These are phyloP conservation scores for Cornus controversa DNA, from an alignment of 148 eudicot genomes.

Conservation along the genomic window DNA sequence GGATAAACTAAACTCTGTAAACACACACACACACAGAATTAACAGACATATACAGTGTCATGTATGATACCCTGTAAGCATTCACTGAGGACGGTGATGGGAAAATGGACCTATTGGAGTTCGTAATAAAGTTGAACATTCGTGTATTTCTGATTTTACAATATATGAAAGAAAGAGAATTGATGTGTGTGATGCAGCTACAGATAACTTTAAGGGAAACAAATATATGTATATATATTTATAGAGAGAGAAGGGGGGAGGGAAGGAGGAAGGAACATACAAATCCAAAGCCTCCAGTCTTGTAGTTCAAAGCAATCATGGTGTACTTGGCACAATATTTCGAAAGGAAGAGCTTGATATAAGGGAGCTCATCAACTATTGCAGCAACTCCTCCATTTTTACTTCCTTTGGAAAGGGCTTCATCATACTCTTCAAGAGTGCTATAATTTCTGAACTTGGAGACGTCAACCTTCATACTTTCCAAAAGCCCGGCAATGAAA, in stretches of 20 bases:
- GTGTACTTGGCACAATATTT: slow-evolving; percentile 30
- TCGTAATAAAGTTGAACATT: too few species aligned
- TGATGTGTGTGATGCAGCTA: too few species aligned
- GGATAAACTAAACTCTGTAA: too few species aligned
- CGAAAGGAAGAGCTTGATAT: slow-evolving; percentile 26
- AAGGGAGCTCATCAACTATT: slow-evolving; percentile 38
- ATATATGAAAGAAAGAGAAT: too few species aligned
- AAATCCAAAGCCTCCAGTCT: slow-evolving; percentile 42
- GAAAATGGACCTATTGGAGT: too few species aligned
- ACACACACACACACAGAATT: too few species aligned
- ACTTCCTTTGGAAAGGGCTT: slow-evolving; percentile 39
- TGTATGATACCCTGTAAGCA: too few species aligned
- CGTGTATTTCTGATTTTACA: too few species aligned
- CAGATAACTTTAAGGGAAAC: too few species aligned
- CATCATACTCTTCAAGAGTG: slow-evolving; percentile 26
- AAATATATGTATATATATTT: not conserved
- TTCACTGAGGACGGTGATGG: too few species aligned
- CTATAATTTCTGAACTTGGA: slow-evolving; percentile 25
- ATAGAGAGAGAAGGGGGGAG: not conserved
- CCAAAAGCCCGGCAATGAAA: slow-evolving; percentile 29
- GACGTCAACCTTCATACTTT: slow-evolving; percentile 13
- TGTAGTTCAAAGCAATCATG: slow-evolving; percentile 24
- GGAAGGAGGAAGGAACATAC: slow-evolving; percentile 22
- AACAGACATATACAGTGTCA: too few species aligned
- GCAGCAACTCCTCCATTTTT: slow-evolving; percentile 38